A percentile compares a stretch with the other conserved stretches of the same genome.
phyloP scores from a whole-genome alignment of 805 yeast species.

The Candida piceae region DNA sequence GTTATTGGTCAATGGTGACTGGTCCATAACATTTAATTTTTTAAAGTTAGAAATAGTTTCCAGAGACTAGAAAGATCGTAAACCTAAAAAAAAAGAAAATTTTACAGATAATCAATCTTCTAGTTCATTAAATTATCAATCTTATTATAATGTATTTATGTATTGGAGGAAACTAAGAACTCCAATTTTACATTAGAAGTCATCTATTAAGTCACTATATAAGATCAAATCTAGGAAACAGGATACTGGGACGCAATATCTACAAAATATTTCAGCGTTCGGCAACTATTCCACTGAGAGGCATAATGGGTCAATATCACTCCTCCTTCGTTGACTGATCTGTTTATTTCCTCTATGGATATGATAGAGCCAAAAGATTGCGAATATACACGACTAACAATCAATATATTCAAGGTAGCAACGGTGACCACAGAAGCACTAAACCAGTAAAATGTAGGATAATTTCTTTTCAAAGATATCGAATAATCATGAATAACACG shows the following conservation, averaged over 20 bases:
- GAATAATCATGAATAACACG: neutral
- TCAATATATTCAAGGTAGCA: constrained; percentile 5
- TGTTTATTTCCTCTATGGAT: neutral
- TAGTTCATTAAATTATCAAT: no score
- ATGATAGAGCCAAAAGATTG: neutral
- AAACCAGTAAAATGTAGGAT: constrained; percentile 7
- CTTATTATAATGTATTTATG: no score
- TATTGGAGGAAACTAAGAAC: no score
- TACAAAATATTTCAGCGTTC: neutral
- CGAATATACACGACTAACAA: neutral
- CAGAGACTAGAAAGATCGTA: no score
- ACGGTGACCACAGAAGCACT: constrained; percentile 3
- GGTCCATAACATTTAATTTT: no score
- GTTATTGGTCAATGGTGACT: no score
- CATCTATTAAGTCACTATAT: no score
- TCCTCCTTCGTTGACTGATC: constrained; percentile 3
- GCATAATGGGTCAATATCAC: constrained; percentile 4
- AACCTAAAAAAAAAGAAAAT: no score
- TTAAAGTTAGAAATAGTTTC: no score
- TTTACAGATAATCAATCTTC: no score
- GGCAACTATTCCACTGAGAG: neutral
- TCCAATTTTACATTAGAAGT: no score
- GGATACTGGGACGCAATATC: constrained; percentile 1
- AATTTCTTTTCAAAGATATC: neutral
- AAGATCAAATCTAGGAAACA: no score